Base-by-base conservation (phyloP, 306 rosid genomes). In the Acacia crassicarpa region DNA sequence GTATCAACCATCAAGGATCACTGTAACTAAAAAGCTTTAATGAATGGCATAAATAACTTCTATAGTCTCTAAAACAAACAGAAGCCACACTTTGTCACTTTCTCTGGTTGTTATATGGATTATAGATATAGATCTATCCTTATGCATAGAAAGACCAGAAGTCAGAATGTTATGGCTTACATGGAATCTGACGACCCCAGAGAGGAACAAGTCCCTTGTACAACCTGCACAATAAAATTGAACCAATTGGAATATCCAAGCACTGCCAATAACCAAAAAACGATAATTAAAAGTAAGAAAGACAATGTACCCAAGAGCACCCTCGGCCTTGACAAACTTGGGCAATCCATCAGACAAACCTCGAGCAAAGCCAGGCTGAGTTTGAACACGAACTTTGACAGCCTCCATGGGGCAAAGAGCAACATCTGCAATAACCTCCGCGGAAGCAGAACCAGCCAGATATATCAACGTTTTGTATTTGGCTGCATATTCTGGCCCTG, bases 151-250 rank as follows among this genome's bases (percentile, higher is more conserved):
- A 16, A 51, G 58, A 15, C 58, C 54, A 7, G 4, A 61, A 25
- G 17, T 63, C 6, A 35, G 1, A 81, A 63, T 9, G 56, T 71
- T 45, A 33, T 53, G 59, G 78, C 98, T 87, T 89, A 92, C 98
- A 94, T 72, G 97, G 97, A 84, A 94, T 85, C 85, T 92, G 97
- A 78, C 98, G 98, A 5, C 97, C 97, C 98, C 98, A 94, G 1
- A 94, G 98, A 76, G 98, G 98, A 84, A 83, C 95, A 68, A 94
- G 62, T 67, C 98, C 97, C 80, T 84, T 92, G 88, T 89, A 94
- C 88, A 94, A 79, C 84, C 98, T 94, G 84, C 75, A 83, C 61
- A 80, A 40, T 61, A 78, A 75, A 74, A 66, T 81, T 61, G 10
- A 59, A 76, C 46, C 33, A 30, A 43, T 16, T 49, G 20, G 32